These are phyloP conservation scores for Phialophora tarda DNA, from an alignment of 2,329 filamentous ascomycete genomes.

Conservation along the genomic window DNA sequence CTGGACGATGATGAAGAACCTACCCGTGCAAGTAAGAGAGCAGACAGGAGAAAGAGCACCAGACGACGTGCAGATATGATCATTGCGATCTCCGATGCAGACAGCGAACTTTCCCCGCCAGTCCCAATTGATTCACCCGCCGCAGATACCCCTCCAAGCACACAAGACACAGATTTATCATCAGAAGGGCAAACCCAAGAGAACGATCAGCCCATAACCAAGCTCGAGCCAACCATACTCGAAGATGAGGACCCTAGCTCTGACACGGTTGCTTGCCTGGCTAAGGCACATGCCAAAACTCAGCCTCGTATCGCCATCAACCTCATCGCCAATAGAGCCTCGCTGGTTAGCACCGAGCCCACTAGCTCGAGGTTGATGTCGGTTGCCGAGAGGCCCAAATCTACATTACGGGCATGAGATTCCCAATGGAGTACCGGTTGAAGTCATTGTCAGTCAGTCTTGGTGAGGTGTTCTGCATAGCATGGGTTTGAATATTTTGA, in stretches of 20 bases:
- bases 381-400: slow-evolving; percentile 36
- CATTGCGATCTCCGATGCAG: slow-evolving; percentile 25
- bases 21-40: slow-evolving; percentile 36
- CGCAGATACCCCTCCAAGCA: slow-evolving; percentile 35
- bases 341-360: slow-evolving; percentile 15
- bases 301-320: slow-evolving; percentile 26
- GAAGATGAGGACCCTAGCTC: slow-evolving; percentile 11
- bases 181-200: slow-evolving; percentile 29
- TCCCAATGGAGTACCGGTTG: slow-evolving; percentile 31
- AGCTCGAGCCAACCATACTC: slow-evolving; percentile 6
- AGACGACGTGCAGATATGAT: slow-evolving; percentile 33
- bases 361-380: slow-evolving; percentile 30
- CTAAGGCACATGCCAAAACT: slow-evolving; percentile 11
- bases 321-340: slow-evolving; percentile 22
- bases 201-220: slow-evolving; percentile 1
- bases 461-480: slow-evolving; percentile 36
- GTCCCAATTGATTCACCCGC: slow-evolving; percentile 25
- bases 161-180: slow-evolving; percentile 37
- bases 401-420: slow-evolving; percentile 37
- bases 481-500: slow-evolving; percentile 36
- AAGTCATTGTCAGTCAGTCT: slow-evolving; percentile 24
- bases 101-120: slow-evolving; percentile 27
- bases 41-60: slow-evolving; percentile 36
- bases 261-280: slow-evolving; percentile 11
- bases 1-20: slow-evolving; percentile 40